Evolutionary conservation across 2,329 filamentous ascomycete species (phyloP).

Genomic region (Fusarium sambucinum): DNA sequence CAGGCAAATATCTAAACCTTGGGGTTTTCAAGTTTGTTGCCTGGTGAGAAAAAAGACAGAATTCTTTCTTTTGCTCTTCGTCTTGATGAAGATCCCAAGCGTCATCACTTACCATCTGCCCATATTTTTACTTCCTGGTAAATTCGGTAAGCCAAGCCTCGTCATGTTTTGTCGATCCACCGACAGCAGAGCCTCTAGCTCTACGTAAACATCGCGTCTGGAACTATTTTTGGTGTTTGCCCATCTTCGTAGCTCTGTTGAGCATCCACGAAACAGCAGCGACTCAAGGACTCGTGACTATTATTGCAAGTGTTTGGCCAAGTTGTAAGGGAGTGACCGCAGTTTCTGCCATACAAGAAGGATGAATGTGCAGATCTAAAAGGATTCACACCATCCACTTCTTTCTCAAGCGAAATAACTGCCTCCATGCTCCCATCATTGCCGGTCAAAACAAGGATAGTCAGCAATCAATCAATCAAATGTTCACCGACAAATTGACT

Average conservation of each 20-base stretch:
- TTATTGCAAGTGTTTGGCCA: background rate
- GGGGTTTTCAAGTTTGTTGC: background rate
- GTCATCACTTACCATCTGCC: conserved; percentile 2
- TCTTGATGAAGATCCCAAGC: conserved; percentile 1
- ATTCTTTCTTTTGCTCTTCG: background rate
- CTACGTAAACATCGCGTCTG: conserved; percentile 1
- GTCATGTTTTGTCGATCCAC: conserved; percentile 6
- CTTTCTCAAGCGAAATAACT: conserved; percentile 9
- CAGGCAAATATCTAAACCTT: background rate
- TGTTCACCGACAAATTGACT: background rate
- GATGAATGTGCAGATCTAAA: background rate
- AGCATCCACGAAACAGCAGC: background rate
- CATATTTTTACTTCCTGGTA: background rate
- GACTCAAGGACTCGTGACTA: background rate
- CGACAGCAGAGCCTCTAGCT: conserved; percentile 22
- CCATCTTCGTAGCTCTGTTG: background rate
- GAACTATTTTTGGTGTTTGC: conserved; percentile 22
- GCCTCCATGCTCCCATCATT: background rate
- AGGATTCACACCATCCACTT: conserved; percentile 7
- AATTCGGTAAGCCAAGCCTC: conserved; percentile 11
- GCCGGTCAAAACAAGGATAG: too few species aligned
- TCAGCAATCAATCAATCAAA: background rate
- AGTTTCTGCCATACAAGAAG: background rate
- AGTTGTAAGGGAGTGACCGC: background rate
- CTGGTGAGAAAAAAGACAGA: background rate